Percentiles rank a stretch among this genome's conserved stretches.
These are phyloP conservation scores for Metahyphopichia silvanorum DNA, from an alignment of 805 yeast genomes.

Conservation along the genomic window DNA sequence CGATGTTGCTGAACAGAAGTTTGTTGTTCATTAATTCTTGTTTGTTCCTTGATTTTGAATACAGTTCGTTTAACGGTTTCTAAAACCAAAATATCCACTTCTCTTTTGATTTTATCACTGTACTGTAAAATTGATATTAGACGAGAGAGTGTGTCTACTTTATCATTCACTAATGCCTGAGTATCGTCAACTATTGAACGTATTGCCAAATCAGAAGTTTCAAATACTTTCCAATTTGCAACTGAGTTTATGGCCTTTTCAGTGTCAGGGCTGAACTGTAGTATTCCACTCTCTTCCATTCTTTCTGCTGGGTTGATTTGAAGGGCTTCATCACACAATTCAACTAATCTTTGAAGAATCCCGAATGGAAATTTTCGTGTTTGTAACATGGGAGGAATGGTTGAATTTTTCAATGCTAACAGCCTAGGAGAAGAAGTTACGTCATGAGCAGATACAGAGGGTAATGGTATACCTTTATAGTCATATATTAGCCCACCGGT, in stretches of 20 bases:
- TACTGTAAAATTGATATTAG: conserved; percentile 72
- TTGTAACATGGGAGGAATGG: conserved; percentile 32
- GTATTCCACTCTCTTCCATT: conserved; percentile 32
- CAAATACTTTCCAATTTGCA: conserved; percentile 42
- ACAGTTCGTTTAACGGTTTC: conserved; percentile 63
- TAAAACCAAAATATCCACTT: conserved; percentile 69
- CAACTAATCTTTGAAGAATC: conserved; percentile 52
- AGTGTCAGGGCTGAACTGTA: conserved; percentile 56
- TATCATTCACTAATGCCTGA: conserved; percentile 52
- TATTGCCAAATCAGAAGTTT: conserved; percentile 64
- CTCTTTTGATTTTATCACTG: conserved; percentile 71
- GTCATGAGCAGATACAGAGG: conserved; percentile 12
- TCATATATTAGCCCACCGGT: conserved; percentile 27
- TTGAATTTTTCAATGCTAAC: conserved; percentile 8
- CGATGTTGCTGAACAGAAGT: background rate
- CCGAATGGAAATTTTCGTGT: conserved; percentile 61
- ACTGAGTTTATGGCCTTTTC: conserved; percentile 51
- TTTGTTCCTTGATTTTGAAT: conserved; percentile 44
- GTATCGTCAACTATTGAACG: conserved; percentile 65
- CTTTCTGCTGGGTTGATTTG: conserved; percentile 55
- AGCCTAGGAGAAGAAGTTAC: conserved; percentile 12
- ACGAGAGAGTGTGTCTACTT: conserved; percentile 67
- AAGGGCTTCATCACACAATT: conserved; percentile 72
- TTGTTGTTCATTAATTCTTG: conserved; percentile 12
- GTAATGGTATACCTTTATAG: conserved; percentile 59